A percentile compares a stretch with the other conserved stretches of the same genome.
Evolutionary conservation across 441 rosid species (phyloP).

Genomic region (Pelargonium myrrhifolium): DNA sequence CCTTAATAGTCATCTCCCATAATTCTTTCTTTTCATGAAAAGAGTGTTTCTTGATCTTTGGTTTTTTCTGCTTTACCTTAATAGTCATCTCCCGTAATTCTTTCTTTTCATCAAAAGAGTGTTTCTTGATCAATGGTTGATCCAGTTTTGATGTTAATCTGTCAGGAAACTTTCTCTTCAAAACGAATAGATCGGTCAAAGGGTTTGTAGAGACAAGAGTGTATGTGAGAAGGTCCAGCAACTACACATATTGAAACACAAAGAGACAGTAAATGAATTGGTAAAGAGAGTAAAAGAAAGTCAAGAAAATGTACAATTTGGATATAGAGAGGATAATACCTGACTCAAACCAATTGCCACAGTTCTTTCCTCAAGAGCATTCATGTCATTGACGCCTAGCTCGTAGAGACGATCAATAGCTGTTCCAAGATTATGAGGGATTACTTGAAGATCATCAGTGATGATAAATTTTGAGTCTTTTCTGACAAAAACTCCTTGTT

Average conservation of each 20-base stretch:
- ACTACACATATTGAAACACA: no score
- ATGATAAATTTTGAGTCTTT: background rate
- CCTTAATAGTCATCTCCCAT: background rate
- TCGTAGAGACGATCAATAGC: background rate
- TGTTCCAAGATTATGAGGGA: background rate
- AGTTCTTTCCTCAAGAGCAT: background rate
- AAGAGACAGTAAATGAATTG: no score
- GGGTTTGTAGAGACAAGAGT: no score
- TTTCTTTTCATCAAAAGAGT: background rate
- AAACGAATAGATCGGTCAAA: no score
- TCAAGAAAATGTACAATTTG: no score
- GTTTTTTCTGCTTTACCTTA: background rate
- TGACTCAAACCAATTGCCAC: background rate
- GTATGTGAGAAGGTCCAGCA: no score
- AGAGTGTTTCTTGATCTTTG: background rate
- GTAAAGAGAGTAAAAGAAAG: no score
- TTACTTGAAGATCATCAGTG: background rate
- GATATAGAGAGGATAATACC: background rate
- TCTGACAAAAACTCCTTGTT: background rate
- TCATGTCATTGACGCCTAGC: background rate
- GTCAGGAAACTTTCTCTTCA: background rate
- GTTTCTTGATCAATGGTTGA: background rate
- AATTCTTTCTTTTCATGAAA: no score
- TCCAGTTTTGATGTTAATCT: no score
- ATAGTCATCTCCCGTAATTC: no score